Conservation (phyloP, 1,284 basidiomycete genomes). For the Porodaedalea pini region DNA sequence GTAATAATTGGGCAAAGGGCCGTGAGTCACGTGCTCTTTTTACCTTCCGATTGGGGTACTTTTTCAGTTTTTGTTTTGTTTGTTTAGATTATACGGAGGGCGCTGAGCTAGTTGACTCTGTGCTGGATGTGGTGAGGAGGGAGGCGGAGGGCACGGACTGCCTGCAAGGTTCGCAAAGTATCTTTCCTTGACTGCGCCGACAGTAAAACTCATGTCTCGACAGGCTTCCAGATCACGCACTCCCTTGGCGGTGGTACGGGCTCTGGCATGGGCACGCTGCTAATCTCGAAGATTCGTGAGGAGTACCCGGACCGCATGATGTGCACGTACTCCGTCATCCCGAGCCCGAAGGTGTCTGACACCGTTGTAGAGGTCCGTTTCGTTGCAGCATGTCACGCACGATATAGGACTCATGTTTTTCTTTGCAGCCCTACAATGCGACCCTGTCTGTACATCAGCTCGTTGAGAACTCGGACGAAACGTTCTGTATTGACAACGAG, state of each 20-base stretch:
- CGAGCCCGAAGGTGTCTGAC: conserved; percentile 72
- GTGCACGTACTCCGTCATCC: conserved; percentile 89
- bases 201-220: no score
- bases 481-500: conserved; percentile 94
- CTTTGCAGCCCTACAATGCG: conserved; percentile 94
- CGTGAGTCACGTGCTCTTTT: no score
- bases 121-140: conserved; percentile 71
- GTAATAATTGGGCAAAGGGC: conserved; percentile 93
- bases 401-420: conserved; percentile 58
- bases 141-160: conserved; percentile 84
- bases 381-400: neutral
- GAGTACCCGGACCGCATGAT: conserved; percentile 93
- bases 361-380: conserved; percentile 2
- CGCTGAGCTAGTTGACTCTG: conserved; percentile 88
- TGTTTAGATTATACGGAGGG: conserved; percentile 84
- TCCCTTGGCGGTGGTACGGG: conserved; percentile 96
- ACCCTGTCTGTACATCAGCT: conserved; percentile 89
- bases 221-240: conserved; percentile 84
- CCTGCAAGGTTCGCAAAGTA: conserved; percentile 93
- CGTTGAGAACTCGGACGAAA: conserved; percentile 86
- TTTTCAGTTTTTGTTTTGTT: conserved; percentile 9
- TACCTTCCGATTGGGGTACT: neutral
- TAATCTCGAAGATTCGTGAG: conserved; percentile 85
- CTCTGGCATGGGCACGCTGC: conserved; percentile 78
- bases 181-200: conserved; percentile 80